These are phyloP conservation scores for Cucurbita pepo DNA, from an alignment of 306 rosid species.

Conservation along the genomic window DNA sequence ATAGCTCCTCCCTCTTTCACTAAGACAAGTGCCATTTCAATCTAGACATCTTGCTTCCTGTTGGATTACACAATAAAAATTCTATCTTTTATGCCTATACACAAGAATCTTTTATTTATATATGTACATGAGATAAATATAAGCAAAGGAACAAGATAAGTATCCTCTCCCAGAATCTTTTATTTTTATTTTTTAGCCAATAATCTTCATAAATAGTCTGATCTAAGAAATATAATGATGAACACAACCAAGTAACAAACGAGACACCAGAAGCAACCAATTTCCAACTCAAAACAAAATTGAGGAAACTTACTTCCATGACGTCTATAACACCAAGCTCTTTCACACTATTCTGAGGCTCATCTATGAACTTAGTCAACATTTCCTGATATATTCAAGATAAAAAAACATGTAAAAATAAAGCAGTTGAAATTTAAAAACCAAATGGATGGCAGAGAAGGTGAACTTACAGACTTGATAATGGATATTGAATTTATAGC, in stretches of 20 bases:
- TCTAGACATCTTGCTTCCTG: neutral
- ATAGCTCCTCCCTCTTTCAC: neutral
- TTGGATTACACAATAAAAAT: neutral
- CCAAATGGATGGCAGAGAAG: conserved; percentile 9
- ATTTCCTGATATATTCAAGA: conserved; percentile 33
- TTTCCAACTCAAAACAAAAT: conserved; percentile 1
- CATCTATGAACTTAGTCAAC: conserved; percentile 38
- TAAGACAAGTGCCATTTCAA: neutral
- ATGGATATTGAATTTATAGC: conserved; percentile 61
- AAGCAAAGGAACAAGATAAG: neutral
- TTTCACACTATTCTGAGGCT: conserved; percentile 24
- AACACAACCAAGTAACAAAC: neutral
- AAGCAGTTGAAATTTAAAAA: conserved; percentile 5
- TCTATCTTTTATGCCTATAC: too few species aligned
- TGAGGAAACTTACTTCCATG: conserved; percentile 33
- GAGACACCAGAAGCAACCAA: neutral
- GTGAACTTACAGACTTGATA: conserved; percentile 60
- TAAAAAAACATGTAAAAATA: conserved; percentile 15
- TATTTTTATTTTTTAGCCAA: neutral
- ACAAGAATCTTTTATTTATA: too few species aligned
- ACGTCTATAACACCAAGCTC: conserved; percentile 40
- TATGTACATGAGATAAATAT: neutral
- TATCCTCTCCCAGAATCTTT: neutral
- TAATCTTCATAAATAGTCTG: neutral
- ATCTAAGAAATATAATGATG: neutral